These are phyloP conservation scores for Coniochaeta sp. DNA, from an alignment of 2,329 filamentous ascomycete species.

Conservation along the genomic window DNA sequence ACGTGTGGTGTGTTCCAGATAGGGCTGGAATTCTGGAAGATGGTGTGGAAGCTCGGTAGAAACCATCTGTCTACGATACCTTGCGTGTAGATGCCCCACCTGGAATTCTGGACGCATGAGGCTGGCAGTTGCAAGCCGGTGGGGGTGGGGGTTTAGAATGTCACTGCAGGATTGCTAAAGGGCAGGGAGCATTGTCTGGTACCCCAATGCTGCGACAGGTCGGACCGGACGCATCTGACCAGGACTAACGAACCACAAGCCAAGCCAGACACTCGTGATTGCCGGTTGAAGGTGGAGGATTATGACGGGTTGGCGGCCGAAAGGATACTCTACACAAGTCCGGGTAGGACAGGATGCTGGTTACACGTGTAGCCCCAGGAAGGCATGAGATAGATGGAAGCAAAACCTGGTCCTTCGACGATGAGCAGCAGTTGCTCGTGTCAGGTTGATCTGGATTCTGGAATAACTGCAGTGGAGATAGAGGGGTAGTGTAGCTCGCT, in stretches of 20 bases:
- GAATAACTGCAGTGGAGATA: background rate
- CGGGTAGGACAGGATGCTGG: too few species aligned
- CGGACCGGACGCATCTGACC: background rate
- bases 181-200: background rate
- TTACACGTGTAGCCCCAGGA: too few species aligned
- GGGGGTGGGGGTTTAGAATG: background rate
- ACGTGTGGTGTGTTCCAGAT: background rate
- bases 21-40: background rate
- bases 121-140: background rate
- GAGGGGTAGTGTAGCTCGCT: background rate
- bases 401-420: background rate
- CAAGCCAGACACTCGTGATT: background rate
- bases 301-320: too few species aligned
- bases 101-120: background rate
- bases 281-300: too few species aligned
- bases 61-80: background rate
- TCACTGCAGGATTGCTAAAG: background rate
- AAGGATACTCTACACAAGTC: too few species aligned
- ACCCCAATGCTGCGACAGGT: background rate
- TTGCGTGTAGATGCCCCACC: background rate
- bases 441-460: too few species aligned
- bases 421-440: too few species aligned
- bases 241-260: background rate
- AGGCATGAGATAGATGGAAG: background rate
- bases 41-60: conserved; percentile 1